These are phyloP conservation scores for Fragilaria radians DNA, from an alignment of 108 stramenopile genomes.

Conservation along the genomic window DNA sequence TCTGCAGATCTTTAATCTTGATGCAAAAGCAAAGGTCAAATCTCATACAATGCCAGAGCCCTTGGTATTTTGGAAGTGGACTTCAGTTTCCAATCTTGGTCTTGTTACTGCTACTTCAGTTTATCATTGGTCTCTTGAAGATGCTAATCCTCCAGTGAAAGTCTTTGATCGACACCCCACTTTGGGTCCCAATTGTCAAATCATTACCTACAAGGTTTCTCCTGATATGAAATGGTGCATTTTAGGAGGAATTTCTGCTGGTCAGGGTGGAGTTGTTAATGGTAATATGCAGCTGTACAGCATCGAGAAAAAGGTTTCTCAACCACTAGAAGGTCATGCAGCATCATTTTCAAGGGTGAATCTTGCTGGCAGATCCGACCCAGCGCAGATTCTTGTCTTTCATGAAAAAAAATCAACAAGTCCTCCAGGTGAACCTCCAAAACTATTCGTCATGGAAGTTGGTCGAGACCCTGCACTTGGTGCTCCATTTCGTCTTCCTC, in stretches of 20 bases:
- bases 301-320: slow-evolving; percentile 92
- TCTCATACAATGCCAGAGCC: slow-evolving; percentile 82
- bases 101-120: slow-evolving; percentile 92
- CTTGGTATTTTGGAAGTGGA: slow-evolving; percentile 97
- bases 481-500: slow-evolving; percentile 81
- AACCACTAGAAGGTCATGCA: slow-evolving; percentile 93
- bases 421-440: slow-evolving; percentile 62
- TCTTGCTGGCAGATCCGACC: slow-evolving; percentile 81
- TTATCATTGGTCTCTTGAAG: slow-evolving; percentile 92
- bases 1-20: slow-evolving; percentile 98
- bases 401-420: slow-evolving; percentile 92
- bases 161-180: slow-evolving; percentile 92
- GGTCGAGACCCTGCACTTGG: slow-evolving; percentile 95
- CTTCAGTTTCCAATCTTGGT: slow-evolving; percentile 78
- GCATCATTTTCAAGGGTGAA: slow-evolving; percentile 89
- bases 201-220: slow-evolving; percentile 97
- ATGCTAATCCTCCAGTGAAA: slow-evolving; percentile 70
- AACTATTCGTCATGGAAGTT: slow-evolving; percentile 98
- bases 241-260: slow-evolving; percentile 90
- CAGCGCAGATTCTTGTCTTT: slow-evolving; percentile 91
- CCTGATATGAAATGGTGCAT: slow-evolving; percentile 97
- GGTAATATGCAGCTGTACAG: slow-evolving; percentile 99
- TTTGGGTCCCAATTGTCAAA: slow-evolving; percentile 83
- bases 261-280: slow-evolving; percentile 69
- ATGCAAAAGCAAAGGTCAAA: slow-evolving; percentile 92